Conservation (phyloP, 2,329 filamentous ascomycete genomes). For the Metarhizium sp. region DNA sequence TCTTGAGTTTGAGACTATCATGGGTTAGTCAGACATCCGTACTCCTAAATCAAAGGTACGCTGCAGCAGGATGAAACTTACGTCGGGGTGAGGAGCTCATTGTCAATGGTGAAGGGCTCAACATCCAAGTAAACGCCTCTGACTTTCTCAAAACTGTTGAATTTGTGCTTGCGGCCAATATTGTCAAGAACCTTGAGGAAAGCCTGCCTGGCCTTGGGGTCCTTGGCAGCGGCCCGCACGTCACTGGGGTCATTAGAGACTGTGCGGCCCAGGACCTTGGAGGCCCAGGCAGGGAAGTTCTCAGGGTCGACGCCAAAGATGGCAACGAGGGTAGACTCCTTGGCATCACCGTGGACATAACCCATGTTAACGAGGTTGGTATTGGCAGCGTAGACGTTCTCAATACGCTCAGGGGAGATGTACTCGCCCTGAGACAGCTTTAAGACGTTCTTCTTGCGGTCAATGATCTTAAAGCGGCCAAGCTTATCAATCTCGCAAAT, state of each 20-base stretch:
- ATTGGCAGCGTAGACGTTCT: conserved; percentile 85
- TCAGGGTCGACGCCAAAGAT: conserved; percentile 85
- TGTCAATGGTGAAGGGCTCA: conserved; percentile 89
- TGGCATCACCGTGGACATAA: conserved; percentile 84
- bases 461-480: conserved; percentile 86
- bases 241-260: conserved; percentile 58
- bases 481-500: conserved; percentile 76
- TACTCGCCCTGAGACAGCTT: conserved; percentile 98
- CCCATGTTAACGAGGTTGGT: conserved; percentile 68
- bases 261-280: conserved; percentile 61
- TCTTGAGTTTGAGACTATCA: conserved; percentile 49
- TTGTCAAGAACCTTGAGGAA: conserved; percentile 71
- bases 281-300: conserved; percentile 71
- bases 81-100: conserved; percentile 82
- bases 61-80: conserved; percentile 35
- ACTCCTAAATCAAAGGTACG: too few relatives aligned
- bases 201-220: conserved; percentile 63
- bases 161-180: conserved; percentile 74
- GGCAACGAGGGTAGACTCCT: conserved; percentile 72
- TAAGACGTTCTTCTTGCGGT: conserved; percentile 98
- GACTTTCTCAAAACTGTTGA: conserved; percentile 85
- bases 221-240: conserved; percentile 55
- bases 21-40: conserved; percentile 8
- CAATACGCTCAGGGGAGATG: conserved; percentile 91
- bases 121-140: conserved; percentile 64